Percentiles rank a stretch among this genome's conserved stretches.
These are phyloP conservation scores for Sideroxylon spinosum DNA, from an alignment of 179 eudicot genomes.

Conservation along the genomic window DNA sequence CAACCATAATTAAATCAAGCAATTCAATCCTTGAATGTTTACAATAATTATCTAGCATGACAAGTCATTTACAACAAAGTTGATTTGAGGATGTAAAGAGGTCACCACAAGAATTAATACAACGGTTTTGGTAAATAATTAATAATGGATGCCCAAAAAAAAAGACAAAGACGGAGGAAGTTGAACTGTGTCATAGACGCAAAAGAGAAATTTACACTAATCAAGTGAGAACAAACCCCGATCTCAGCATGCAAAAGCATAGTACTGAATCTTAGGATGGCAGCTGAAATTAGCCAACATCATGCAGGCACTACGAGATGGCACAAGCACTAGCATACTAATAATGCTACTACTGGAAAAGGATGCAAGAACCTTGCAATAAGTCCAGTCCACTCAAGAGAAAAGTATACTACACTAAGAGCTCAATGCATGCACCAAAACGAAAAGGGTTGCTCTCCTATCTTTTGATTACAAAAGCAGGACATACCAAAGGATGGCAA, in stretches of 20 bases:
- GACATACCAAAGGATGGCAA: too few species aligned
- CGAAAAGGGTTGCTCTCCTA: too few species aligned
- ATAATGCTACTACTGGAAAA: too few species aligned
- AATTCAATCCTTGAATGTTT: too few species aligned
- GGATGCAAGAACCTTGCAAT: too few species aligned
- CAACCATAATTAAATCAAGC: too few species aligned
- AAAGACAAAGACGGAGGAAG: neutral
- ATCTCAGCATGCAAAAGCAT: too few species aligned
- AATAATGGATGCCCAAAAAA: neutral
- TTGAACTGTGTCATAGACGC: neutral
- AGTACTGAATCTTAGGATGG: too few species aligned
- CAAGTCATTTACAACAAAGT: neutral
- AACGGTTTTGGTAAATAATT: neutral
- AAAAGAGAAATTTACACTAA: too few species aligned
- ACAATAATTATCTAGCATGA: slow-evolving; percentile 11
- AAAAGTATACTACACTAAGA: neutral
- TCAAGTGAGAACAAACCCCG: too few species aligned
- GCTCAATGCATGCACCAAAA: neutral
- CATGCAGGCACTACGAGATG: neutral
- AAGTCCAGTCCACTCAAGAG: neutral
- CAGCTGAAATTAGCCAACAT: neutral
- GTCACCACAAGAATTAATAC: neutral
- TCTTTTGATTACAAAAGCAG: too few species aligned
- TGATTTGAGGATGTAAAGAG: neutral
- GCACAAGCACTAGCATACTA: too few species aligned